A percentile compares a stretch with the other conserved stretches of the same genome.
phyloP scores from a whole-genome alignment of 2,329 filamentous ascomycete genomes.

The Monilinia vaccinii-corymbosi region DNA sequence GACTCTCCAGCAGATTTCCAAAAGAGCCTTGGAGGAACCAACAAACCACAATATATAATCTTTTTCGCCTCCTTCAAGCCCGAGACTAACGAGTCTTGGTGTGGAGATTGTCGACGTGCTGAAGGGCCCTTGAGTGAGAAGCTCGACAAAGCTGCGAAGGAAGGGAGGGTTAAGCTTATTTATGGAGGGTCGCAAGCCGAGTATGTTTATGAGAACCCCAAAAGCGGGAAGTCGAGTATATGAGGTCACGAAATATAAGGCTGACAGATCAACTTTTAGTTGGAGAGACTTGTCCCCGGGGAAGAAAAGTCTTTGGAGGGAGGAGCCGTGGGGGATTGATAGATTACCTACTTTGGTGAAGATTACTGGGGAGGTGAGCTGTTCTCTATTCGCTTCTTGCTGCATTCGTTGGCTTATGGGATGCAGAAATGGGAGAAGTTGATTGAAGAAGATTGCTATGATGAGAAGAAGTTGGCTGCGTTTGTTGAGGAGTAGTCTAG shows the following conservation, averaged over 20 bases:
- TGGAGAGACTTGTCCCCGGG: neutral
- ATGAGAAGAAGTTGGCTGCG: slow-evolving; percentile 2
- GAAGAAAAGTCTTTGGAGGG: slow-evolving; percentile 2
- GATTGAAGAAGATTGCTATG: slow-evolving; percentile 2
- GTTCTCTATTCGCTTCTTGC: neutral
- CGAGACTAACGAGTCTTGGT: slow-evolving; percentile 2
- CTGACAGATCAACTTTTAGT: neutral
- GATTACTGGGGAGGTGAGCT: neutral
- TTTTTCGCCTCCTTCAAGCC: slow-evolving; percentile 1
- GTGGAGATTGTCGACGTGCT: neutral
- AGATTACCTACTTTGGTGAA: slow-evolving; percentile 1
- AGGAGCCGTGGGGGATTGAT: neutral
- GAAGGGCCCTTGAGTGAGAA: neutral
- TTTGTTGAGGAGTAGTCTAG: neutral
- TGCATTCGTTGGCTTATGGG: neutral
- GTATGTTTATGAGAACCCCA: neutral
- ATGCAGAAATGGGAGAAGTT: slow-evolving; percentile 6
- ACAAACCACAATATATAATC: neutral
- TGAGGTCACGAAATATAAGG: neutral
- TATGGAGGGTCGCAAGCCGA: neutral
- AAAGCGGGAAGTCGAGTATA: too few relatives aligned
- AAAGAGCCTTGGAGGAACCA: neutral
- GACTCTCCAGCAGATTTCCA: neutral
- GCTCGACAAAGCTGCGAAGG: neutral
- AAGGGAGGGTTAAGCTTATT: neutral